Evolutionary conservation across 805 yeast genomes (phyloP), one percentile per base, ranked within the genome.

Genomic region (Komagataella ulmi): DNA sequence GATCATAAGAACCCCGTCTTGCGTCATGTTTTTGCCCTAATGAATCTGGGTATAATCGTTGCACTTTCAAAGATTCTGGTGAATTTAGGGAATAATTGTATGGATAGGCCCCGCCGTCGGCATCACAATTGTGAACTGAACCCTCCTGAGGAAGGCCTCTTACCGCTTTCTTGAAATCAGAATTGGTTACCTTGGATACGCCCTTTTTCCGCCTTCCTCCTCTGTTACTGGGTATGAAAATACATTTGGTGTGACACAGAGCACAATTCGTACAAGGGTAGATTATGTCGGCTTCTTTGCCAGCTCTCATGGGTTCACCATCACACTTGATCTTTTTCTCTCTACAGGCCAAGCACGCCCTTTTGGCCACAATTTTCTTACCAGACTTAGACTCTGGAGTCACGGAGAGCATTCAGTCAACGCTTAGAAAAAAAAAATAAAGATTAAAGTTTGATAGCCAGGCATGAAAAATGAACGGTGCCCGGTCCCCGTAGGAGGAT

Each of bases 251-350:
- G 0, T 74, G 75, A 17, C 73, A 58, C 2, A 67, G 51, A 50
- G 66, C 63, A 56, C 84, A 79, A 57, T 79, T 79, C 44, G 81
- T 62, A 56, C 85, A 80, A 6, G 54, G 55, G 8, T 48, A 19
- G 18, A 47, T 49, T 4, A 45, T 43, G 18, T 52, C 44, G 4
- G 56, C 52, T 44, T 50, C 52, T 19, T 55, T 51, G 45, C 53
- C 55, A 17, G 51, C 56, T 0, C 58, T 57, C 3, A 61, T 58
- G 12, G 69, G 59, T 56, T 79, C 85, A 12, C 86, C 86, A 56
- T 81, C 85, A 62, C 87, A 81, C 56, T 79, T 81, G 55, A 81
- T 71, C 57, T 81, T 81, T 65, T 77, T 79, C 57, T 78, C 83
- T 45, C 87, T 75, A 54, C 87, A 81, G 3, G 79, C 71, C 5